phyloP scores from a whole-genome alignment of 1,284 basidiomycete genomes.

The Ganoderma leucocontextum region DNA sequence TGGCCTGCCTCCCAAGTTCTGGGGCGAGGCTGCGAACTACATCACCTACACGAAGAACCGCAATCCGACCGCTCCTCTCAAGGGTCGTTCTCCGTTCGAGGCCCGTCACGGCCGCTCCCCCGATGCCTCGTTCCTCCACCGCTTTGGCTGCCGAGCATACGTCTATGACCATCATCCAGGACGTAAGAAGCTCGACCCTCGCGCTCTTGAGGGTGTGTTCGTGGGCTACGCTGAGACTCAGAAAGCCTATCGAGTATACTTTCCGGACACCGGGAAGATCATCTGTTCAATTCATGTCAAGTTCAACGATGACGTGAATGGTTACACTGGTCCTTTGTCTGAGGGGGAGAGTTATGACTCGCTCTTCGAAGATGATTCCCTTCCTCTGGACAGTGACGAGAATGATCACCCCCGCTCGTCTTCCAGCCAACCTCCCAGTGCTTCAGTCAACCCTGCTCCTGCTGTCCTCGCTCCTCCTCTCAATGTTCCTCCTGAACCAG shows the following conservation, averaged over 20 bases:
- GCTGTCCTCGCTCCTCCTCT: background rate
- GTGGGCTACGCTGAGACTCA: constrained; percentile 14
- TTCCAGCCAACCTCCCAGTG: background rate
- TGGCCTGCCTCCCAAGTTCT: constrained; percentile 44
- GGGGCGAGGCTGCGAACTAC: constrained; percentile 48
- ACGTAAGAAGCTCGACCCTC: constrained; percentile 41
- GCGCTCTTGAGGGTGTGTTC: constrained; percentile 12
- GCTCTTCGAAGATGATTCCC: no score
- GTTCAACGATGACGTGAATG: constrained; percentile 17
- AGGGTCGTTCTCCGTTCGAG: constrained; percentile 45
- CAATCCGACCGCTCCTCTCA: constrained; percentile 38
- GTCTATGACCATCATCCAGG: constrained; percentile 19
- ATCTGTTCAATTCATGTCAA: constrained; percentile 14
- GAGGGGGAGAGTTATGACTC: constrained; percentile 16
- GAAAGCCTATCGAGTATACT: constrained; percentile 15
- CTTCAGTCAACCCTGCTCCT: background rate
- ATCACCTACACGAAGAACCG: constrained; percentile 45
- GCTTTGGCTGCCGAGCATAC: constrained; percentile 19
- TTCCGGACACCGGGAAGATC: constrained; percentile 9
- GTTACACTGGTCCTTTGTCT: constrained; percentile 6
- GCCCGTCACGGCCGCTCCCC: constrained; percentile 37
- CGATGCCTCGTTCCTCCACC: constrained; percentile 32
- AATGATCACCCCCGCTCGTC: no score
- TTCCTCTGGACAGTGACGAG: no score
- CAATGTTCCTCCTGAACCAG: background rate